Conservation (phyloP, 768 basidiomycete species). For the Psilocybe cubensis region DNA sequence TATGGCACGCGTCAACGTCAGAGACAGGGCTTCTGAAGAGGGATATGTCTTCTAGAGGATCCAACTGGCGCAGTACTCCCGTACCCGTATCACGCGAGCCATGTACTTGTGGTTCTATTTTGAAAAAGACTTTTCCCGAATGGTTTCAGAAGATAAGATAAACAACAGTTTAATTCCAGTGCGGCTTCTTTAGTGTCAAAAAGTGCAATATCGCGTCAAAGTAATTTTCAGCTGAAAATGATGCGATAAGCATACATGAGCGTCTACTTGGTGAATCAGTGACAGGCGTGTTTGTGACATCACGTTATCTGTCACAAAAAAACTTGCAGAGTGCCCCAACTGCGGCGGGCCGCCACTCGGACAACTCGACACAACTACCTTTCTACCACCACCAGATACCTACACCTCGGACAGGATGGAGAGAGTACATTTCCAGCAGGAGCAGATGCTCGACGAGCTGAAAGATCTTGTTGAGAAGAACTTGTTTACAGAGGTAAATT, state of each 20-base stretch:
- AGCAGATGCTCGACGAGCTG: slow-evolving; percentile 95
- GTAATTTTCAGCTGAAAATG: background rate
- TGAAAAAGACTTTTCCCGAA: background rate
- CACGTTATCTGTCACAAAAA: background rate
- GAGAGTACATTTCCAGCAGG: slow-evolving; percentile 91
- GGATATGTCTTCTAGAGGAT: background rate
- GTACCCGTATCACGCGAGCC: background rate
- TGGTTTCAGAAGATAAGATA: slow-evolving; percentile 4
- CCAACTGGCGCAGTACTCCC: background rate
- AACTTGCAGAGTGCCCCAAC: background rate
- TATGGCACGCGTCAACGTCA: background rate
- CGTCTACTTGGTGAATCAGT: background rate
- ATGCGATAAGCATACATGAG: background rate
- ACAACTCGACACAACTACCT: background rate
- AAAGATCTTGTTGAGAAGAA: slow-evolving; percentile 88
- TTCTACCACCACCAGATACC: background rate
- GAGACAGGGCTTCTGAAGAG: background rate
- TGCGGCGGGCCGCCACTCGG: background rate
- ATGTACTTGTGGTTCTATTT: background rate
- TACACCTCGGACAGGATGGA: slow-evolving; percentile 61
- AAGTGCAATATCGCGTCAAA: background rate
- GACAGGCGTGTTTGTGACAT: background rate
- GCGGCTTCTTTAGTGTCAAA: background rate
- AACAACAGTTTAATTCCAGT: background rate
- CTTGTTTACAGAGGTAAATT: slow-evolving; percentile 77